Base-by-base conservation (phyloP, 1,139 yeast species). In the Debaryomycetaceae sp. region DNA sequence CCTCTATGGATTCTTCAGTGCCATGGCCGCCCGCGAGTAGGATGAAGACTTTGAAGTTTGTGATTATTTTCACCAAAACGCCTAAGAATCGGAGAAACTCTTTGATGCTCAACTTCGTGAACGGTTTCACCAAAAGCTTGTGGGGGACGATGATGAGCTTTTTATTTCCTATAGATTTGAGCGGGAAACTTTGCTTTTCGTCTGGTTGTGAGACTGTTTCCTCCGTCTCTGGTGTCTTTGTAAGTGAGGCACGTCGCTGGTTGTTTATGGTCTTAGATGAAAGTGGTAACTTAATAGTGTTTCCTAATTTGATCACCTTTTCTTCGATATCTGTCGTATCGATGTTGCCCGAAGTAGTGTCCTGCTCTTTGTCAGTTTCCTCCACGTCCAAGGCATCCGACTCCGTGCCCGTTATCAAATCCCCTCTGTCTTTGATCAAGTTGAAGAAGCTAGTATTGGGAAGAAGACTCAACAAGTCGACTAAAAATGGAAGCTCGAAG, bases 61-160 rank as follows among this genome's bases (percentile, higher is more conserved):
- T 58, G 2, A 72, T 44, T 5, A 74, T 61, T 49, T 72, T 72
- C 6, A 69, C 76, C 2, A 74, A 56, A 0, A 70, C 53, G 49
- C 67, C 60, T 3, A 75, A 55, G 44, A 75, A 72, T 45, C 59
- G 59, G 37, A 72, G 54, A 45, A 68, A 72, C 46, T 75, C 80
- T 41, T 66, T 66, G 9, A 68, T 60, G 23, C 70, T 58, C 33
- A 74, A 58, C 46, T 68, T 69, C 34, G 67, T 63, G 45, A 75
- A 68, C 6, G 78, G 78, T 44, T 72, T 71, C 45, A 63, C 65
- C 29, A 75, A 59, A 6, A 75, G 69, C 45, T 68, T 67, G 48
- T 75, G 78, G 0, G 80, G 78, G 1, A 74, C 66, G 6, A 74
- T 65, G 3, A 72, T 65, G 42, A 68, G 52, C 45, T 61, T 66